Percentiles rank a stretch among this genome's conserved stretches.
phyloP scores from a whole-genome alignment of 2,329 filamentous ascomycete species.

The Ceratocystiopsis sp. region DNA sequence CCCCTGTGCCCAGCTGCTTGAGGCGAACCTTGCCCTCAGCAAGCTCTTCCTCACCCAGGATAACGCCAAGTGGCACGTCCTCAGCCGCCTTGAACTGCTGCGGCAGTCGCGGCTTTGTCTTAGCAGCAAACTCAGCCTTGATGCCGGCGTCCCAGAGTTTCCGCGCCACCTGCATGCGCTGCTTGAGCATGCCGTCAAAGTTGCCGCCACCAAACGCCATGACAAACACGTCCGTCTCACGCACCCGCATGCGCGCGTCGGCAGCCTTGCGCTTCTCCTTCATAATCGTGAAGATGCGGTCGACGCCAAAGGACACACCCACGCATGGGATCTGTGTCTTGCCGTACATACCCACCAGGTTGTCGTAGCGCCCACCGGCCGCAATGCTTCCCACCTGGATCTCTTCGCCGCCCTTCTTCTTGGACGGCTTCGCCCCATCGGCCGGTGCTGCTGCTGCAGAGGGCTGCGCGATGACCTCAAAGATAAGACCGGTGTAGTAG shows the following conservation, averaged over 20 bases:
- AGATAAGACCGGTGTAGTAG: constrained; percentile 60
- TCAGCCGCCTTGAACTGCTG: constrained; percentile 89
- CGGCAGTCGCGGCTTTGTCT: constrained; percentile 75
- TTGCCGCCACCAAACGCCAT: constrained; percentile 78
- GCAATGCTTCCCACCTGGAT: constrained; percentile 72
- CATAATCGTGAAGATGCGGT: constrained; percentile 86
- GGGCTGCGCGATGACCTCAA: constrained; percentile 43
- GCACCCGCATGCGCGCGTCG: constrained; percentile 33
- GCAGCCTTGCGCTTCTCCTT: constrained; percentile 46
- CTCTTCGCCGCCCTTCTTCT: constrained; percentile 7
- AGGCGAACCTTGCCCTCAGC: constrained; percentile 69
- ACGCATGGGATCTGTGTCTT: constrained; percentile 80
- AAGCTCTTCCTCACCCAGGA: constrained; percentile 82
- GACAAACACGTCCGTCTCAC: constrained; percentile 77
- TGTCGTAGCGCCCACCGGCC: constrained; percentile 81
- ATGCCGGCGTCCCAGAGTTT: constrained; percentile 74
- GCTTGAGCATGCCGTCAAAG: constrained; percentile 56
- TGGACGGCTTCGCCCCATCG: constrained; percentile 8
- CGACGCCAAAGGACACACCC: constrained; percentile 84
- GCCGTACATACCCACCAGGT: constrained; percentile 86
- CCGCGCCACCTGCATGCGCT: constrained; percentile 67
- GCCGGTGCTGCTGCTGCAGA: constrained; percentile 17
- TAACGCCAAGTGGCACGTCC: constrained; percentile 70
- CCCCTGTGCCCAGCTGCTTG: constrained; percentile 48
- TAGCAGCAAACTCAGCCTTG: constrained; percentile 80